A percentile compares a stretch with the other conserved stretches of the same genome.
These are phyloP conservation scores for Fusarium guadeloupense DNA, from an alignment of 2,329 filamentous ascomycete genomes.

Conservation along the genomic window DNA sequence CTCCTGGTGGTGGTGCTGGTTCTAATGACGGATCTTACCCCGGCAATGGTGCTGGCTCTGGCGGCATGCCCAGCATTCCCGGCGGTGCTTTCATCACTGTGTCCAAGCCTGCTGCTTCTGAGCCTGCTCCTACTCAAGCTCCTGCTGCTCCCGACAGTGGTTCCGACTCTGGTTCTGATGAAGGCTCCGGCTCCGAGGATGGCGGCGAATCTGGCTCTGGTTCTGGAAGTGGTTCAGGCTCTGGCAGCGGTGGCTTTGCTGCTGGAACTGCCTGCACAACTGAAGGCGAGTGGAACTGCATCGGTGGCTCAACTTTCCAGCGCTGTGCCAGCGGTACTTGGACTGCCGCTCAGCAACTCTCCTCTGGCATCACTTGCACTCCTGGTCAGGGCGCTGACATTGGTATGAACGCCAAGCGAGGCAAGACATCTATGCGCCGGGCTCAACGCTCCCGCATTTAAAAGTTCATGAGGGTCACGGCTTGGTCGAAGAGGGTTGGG, in stretches of 20 bases:
- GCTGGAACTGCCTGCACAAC: conserved; percentile 56
- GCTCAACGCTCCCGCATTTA: conserved; percentile 29
- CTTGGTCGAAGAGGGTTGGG: not conserved
- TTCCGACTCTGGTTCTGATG: not conserved
- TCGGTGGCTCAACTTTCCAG: conserved; percentile 61
- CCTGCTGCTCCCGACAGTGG: not conserved
- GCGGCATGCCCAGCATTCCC: conserved; percentile 19
- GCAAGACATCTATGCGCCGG: conserved; percentile 42
- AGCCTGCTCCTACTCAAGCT: not conserved
- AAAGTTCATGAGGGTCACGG: not conserved
- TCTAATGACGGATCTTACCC: not conserved
- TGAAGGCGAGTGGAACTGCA: conserved; percentile 65
- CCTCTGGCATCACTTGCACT: conserved; percentile 57
- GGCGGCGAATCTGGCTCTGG: not conserved
- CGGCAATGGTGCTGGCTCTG: not conserved
- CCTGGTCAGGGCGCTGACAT: conserved; percentile 53
- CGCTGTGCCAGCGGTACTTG: conserved; percentile 63
- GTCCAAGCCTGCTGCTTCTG: conserved; percentile 15
- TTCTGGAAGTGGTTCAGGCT: conserved; percentile 29
- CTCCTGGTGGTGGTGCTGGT: not conserved
- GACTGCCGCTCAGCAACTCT: conserved; percentile 55
- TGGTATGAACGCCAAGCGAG: conserved; percentile 44
- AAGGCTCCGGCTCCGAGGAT: not conserved
- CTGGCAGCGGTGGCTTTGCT: conserved; percentile 45
- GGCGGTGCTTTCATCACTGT: conserved; percentile 56